Conservation (phyloP, 2,329 filamentous ascomycete species). For the Didymella pomorum region DNA sequence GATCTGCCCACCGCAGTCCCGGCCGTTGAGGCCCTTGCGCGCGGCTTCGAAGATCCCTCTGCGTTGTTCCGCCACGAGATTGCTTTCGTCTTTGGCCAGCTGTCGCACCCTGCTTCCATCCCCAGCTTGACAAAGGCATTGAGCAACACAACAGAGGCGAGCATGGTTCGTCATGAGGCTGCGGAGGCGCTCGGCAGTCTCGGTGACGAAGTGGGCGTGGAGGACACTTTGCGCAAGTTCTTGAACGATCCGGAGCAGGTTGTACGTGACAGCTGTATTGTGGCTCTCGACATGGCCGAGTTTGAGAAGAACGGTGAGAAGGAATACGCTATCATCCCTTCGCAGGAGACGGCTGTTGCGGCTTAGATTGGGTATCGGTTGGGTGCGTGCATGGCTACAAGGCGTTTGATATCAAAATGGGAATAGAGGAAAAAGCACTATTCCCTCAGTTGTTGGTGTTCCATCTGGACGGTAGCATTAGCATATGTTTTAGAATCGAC, state of each 20-base stretch:
- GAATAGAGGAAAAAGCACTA: constrained; percentile 22
- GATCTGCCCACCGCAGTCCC: constrained; percentile 87
- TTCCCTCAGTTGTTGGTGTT: constrained; percentile 68
- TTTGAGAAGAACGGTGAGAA: constrained; percentile 88
- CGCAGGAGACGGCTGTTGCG: constrained; percentile 38
- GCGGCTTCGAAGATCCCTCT: constrained; percentile 83
- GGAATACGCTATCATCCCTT: constrained; percentile 90
- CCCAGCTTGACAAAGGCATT: constrained; percentile 82
- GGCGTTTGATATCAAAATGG: constrained; percentile 36
- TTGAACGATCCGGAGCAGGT: constrained; percentile 91
- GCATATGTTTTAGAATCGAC: constrained; percentile 14
- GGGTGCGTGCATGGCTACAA: constrained; percentile 28
- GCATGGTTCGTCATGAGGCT: constrained; percentile 98
- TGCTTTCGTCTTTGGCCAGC: constrained; percentile 96
- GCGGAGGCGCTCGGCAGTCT: constrained; percentile 94
- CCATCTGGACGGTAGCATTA: constrained; percentile 52
- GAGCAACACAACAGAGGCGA: constrained; percentile 80
- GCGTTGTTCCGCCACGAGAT: constrained; percentile 97
- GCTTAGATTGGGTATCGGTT: constrained; percentile 26
- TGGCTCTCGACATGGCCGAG: constrained; percentile 97
- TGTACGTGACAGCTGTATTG: constrained; percentile 91
- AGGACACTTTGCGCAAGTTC: constrained; percentile 82
- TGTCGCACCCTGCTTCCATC: constrained; percentile 96
- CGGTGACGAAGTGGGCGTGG: constrained; percentile 91
- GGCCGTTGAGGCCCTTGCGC: constrained; percentile 85